Evolutionary conservation across 495 filamentous ascomycete genomes (phyloP).

Genomic region (Daldinia decipiens): DNA sequence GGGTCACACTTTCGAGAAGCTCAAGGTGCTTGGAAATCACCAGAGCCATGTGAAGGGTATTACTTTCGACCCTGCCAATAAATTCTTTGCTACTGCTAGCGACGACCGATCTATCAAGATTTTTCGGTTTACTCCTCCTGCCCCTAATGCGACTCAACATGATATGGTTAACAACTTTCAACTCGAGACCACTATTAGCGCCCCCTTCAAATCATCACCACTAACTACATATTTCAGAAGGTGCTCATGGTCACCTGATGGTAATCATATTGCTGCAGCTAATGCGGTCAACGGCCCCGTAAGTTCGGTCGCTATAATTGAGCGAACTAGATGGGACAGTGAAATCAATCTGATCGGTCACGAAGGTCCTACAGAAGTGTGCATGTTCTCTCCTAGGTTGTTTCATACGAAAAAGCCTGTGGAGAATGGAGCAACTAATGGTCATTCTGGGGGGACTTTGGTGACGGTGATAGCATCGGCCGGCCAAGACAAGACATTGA

Average conservation of each 20-base stretch:
- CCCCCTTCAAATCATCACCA: constrained; percentile 86
- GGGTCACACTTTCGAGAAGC: constrained; percentile 95
- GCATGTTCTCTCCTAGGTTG: constrained; percentile 92
- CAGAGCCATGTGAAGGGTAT: constrained; percentile 98
- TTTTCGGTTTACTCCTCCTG: constrained; percentile 90
- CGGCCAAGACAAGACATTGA: constrained; percentile 94
- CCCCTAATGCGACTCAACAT: constrained; percentile 90
- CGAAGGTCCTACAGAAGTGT: constrained; percentile 96
- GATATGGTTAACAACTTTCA: constrained; percentile 96
- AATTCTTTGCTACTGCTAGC: constrained; percentile 97
- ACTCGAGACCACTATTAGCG: constrained; percentile 84
- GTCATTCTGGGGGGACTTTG: constrained; percentile 54
- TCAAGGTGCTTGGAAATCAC: constrained; percentile 90
- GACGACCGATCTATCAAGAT: constrained; percentile 98
- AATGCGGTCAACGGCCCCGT: constrained; percentile 98
- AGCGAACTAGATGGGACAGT: constrained; percentile 90
- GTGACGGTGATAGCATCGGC: constrained; percentile 97
- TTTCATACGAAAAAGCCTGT: constrained; percentile 76
- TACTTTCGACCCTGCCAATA: constrained; percentile 98
- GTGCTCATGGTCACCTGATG: constrained; percentile 97
- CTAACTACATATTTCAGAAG: constrained; percentile 96
- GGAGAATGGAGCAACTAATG: constrained; percentile 51
- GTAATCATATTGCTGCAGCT: constrained; percentile 94
- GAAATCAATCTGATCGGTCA: constrained; percentile 98
- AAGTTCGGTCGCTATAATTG: constrained; percentile 94